Conservation (phyloP, 1,139 yeast species). For the Scheffersomyces lignicola region DNA sequence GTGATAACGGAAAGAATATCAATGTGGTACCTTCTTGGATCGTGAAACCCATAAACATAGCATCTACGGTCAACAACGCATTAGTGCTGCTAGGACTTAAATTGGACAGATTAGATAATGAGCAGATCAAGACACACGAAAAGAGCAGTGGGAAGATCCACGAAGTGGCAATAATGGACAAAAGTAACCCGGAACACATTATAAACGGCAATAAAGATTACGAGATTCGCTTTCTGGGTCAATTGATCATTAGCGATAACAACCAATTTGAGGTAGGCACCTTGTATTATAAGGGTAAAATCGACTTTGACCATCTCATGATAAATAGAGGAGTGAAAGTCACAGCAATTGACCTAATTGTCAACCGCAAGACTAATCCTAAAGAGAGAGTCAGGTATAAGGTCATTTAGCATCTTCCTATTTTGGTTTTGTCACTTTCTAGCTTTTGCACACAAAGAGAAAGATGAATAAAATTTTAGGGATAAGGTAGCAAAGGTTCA, state of each 20-base stretch:
- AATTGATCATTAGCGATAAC: constrained; percentile 20
- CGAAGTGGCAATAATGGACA: constrained; percentile 18
- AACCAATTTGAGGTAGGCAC: constrained; percentile 17
- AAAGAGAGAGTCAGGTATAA: constrained; percentile 11
- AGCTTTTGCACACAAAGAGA: too few species aligned
- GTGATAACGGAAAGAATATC: constrained; percentile 1
- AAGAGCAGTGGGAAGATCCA: constrained; percentile 25
- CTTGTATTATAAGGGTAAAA: constrained; percentile 26
- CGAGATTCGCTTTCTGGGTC: constrained; percentile 25
- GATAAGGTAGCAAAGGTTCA: too few species aligned
- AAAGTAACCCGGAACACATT: constrained; percentile 9
- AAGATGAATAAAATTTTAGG: too few species aligned
- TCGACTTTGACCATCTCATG: constrained; percentile 33
- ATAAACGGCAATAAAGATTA: constrained; percentile 22
- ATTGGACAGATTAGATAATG: constrained; percentile 25
- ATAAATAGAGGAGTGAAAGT: constrained; percentile 35
- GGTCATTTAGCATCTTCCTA: neutral
- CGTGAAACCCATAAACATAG: constrained; percentile 26
- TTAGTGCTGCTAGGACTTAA: constrained; percentile 25
- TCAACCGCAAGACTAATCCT: constrained; percentile 6
- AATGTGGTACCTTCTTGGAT: constrained; percentile 21
- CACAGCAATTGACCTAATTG: constrained; percentile 14
- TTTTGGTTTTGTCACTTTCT: too few species aligned
- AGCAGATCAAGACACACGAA: constrained; percentile 24
- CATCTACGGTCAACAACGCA: constrained; percentile 20